These are phyloP conservation scores for Hansenula sp. DNA, from an alignment of 1,139 yeast species.

Conservation along the genomic window DNA sequence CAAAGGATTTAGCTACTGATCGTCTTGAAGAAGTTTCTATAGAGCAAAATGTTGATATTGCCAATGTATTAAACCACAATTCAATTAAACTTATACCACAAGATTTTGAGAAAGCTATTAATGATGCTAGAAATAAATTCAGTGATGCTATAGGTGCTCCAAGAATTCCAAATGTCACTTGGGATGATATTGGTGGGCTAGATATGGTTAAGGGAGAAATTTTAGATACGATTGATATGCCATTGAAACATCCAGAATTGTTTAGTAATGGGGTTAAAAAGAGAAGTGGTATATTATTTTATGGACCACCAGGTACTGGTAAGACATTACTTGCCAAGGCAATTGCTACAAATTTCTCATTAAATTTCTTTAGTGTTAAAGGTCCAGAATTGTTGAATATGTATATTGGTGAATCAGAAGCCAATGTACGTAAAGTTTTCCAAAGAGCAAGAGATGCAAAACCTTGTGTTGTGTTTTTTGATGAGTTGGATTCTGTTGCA, in stretches of 20 bases:
- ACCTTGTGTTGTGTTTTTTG: slow-evolving; percentile 96
- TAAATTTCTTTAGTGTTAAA: slow-evolving; percentile 91
- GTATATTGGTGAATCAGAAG: slow-evolving; percentile 99
- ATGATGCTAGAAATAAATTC: slow-evolving; percentile 80
- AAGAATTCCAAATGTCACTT: slow-evolving; percentile 85
- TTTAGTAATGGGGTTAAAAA: slow-evolving; percentile 87
- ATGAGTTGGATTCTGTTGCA: slow-evolving; percentile 95
- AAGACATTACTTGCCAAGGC: slow-evolving; percentile 94
- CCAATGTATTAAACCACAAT: slow-evolving; percentile 41
- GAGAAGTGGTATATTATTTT: slow-evolving; percentile 88
- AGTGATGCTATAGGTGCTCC: slow-evolving; percentile 98
- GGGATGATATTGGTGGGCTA: slow-evolving; percentile 95
- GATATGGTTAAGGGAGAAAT: slow-evolving; percentile 89
- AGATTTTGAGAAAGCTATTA: slow-evolving; percentile 71
- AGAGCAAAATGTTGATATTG: slow-evolving; percentile 20
- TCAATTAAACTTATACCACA: slow-evolving; percentile 48
- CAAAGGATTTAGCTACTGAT: slow-evolving; percentile 54
- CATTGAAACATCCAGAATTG: slow-evolving; percentile 85
- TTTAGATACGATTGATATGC: slow-evolving; percentile 93
- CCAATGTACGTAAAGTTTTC: slow-evolving; percentile 90
- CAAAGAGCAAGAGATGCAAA: slow-evolving; percentile 93
- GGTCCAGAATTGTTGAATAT: slow-evolving; percentile 94
- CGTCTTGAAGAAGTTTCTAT: slow-evolving; percentile 32
- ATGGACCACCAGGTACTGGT: slow-evolving; percentile 99
- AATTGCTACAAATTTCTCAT: slow-evolving; percentile 88